Evolutionary conservation across 768 basidiomycete genomes (phyloP).

Genomic region (Leccinum subgranulosum): DNA sequence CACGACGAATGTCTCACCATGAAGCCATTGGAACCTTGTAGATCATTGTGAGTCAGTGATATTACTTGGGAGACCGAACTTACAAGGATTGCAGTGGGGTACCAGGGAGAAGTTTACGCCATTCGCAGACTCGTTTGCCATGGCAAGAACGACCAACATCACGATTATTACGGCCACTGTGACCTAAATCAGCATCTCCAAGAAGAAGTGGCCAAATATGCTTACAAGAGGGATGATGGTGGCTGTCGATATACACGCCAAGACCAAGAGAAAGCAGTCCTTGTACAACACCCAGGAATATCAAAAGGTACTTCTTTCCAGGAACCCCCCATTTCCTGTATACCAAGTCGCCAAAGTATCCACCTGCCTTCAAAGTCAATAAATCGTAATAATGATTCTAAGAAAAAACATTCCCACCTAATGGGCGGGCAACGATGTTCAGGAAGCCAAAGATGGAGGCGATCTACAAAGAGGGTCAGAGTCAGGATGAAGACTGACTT

Average conservation of each 20-base stretch:
- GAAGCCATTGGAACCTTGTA: slow-evolving; percentile 30
- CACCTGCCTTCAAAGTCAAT: slow-evolving; percentile 26
- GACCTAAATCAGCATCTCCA: neutral
- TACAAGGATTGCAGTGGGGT: slow-evolving; percentile 46
- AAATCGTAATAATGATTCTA: neutral
- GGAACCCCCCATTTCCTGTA: slow-evolving; percentile 41
- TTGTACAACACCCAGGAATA: slow-evolving; percentile 42
- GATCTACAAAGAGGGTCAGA: slow-evolving; percentile 13
- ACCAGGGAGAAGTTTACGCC: slow-evolving; percentile 51
- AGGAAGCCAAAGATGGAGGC: slow-evolving; percentile 42
- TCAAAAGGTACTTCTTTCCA: slow-evolving; percentile 48
- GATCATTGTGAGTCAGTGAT: neutral
- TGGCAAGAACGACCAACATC: slow-evolving; percentile 37
- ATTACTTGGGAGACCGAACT: slow-evolving; percentile 9
- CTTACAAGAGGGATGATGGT: slow-evolving; percentile 20
- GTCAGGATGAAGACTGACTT: slow-evolving; percentile 16
- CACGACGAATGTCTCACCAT: slow-evolving; percentile 22
- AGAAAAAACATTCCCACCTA: slow-evolving; percentile 22
- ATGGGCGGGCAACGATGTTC: slow-evolving; percentile 48
- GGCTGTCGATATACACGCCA: slow-evolving; percentile 41
- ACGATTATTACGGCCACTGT: slow-evolving; percentile 35
- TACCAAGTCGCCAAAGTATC: slow-evolving; percentile 44
- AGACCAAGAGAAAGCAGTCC: slow-evolving; percentile 43
- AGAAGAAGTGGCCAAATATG: neutral
- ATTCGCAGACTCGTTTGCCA: slow-evolving; percentile 43